Conservation (phyloP, 169 alveolate species). For the Besnoitia besnoiti region DNA sequence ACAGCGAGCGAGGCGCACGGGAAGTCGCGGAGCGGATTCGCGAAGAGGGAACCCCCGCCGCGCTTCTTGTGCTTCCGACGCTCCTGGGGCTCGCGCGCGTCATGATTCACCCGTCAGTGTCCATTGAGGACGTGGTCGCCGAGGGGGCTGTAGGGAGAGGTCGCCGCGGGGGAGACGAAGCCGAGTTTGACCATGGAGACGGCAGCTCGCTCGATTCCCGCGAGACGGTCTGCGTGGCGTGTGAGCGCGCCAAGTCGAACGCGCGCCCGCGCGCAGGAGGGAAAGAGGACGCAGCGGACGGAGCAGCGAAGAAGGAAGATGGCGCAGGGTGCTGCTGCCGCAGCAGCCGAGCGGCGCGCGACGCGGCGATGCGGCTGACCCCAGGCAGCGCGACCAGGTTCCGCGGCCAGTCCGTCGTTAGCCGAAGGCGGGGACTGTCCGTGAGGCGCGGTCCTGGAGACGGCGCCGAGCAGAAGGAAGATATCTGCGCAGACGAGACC, state of each 20-base stretch:
- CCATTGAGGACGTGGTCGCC: not conserved
- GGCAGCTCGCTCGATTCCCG: too few species aligned
- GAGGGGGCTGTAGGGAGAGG: not conserved
- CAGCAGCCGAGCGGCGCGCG: not conserved
- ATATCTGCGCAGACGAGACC: not conserved
- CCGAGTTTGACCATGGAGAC: not conserved
- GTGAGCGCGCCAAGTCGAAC: not conserved
- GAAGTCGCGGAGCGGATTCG: not conserved
- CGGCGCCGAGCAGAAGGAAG: not conserved
- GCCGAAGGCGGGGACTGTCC: not conserved
- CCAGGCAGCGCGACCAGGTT: not conserved
- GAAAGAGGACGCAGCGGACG: not conserved
- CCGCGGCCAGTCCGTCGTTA: not conserved
- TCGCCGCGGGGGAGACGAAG: not conserved
- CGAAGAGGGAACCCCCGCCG: not conserved
- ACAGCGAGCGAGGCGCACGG: not conserved
- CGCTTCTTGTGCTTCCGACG: conserved; percentile 22
- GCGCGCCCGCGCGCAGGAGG: not conserved
- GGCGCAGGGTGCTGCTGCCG: conserved; percentile 5
- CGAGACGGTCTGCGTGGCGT: not conserved
- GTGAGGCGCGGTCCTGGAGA: not conserved
- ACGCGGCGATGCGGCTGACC: not conserved
- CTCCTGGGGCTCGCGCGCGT: conserved; percentile 5
- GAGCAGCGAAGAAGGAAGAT: not conserved
- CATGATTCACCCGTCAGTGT: not conserved